Conservation (phyloP, 345 rosid species). For the Populus ilicifolia region DNA sequence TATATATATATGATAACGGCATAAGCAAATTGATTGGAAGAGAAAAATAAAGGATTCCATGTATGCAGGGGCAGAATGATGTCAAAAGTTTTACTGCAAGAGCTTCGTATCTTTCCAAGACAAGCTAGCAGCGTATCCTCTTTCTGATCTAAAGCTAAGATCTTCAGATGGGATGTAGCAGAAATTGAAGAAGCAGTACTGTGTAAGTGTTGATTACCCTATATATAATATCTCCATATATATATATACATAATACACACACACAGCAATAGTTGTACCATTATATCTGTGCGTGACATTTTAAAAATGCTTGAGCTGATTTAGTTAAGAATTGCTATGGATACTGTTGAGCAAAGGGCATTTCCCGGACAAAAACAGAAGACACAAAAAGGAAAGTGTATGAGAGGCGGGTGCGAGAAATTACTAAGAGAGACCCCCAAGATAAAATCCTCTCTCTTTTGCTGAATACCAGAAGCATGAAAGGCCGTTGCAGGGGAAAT, state of each 20-base stretch:
- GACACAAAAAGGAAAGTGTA: conserved; percentile 26
- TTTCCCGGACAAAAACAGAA: conserved; percentile 19
- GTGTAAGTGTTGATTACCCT: too few relatives aligned
- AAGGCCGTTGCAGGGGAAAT: conserved; percentile 41
- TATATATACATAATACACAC: background rate
- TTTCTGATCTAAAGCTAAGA: too few relatives aligned
- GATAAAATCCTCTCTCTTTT: background rate
- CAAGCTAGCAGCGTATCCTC: background rate
- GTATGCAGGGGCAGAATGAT: too few relatives aligned
- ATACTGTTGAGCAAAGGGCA: conserved; percentile 13
- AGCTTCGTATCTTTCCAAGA: background rate
- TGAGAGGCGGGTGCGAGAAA: conserved; percentile 28
- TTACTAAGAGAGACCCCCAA: background rate
- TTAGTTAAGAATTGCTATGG: background rate
- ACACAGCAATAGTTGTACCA: background rate
- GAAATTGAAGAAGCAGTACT: background rate
- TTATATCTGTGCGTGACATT: background rate
- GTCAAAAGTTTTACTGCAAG: too few relatives aligned
- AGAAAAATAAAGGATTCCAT: too few relatives aligned
- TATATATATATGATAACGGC: background rate
- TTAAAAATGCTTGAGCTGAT: conserved; percentile 11
- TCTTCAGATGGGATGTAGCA: background rate
- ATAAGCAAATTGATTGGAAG: background rate
- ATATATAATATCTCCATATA: too few relatives aligned
- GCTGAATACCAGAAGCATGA: conserved; percentile 22